Conservation (phyloP, 179 eudicot species). For the Patellifolia procumbens region DNA sequence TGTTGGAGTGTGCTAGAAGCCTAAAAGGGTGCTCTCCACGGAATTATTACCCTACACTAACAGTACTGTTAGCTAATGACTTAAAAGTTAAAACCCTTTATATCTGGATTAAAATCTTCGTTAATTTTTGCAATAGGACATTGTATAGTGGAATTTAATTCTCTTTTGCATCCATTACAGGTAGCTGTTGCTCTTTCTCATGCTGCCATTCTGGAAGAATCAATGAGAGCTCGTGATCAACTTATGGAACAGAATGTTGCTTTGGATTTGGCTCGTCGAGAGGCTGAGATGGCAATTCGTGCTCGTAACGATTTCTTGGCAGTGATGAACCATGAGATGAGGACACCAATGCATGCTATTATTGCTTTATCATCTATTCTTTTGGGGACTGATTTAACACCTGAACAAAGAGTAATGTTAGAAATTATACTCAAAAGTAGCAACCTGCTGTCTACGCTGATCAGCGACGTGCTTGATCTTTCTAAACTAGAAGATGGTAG, state of each 20-base stretch:
- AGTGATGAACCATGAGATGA: conserved; percentile 96
- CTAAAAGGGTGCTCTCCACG: not conserved
- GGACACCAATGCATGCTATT: conserved; percentile 91
- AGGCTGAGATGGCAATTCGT: conserved; percentile 79
- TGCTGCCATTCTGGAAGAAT: conserved; percentile 89
- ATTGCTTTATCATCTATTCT: conserved; percentile 76
- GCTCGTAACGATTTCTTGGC: conserved; percentile 89
- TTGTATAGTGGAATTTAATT: conserved; percentile 1
- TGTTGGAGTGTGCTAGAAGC: not conserved
- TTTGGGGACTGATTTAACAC: conserved; percentile 74
- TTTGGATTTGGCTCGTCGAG: conserved; percentile 76
- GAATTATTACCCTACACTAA: not conserved
- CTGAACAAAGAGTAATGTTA: conserved; percentile 83
- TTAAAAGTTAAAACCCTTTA: too few species aligned
- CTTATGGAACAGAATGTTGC: conserved; percentile 83
- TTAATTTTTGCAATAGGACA: not conserved
- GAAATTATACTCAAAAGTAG: conserved; percentile 83
- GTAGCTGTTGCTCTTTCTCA: conserved; percentile 93
- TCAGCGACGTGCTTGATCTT: conserved; percentile 91
- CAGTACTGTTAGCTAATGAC: not conserved
- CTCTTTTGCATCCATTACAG: conserved; percentile 31
- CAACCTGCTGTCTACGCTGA: conserved; percentile 79
- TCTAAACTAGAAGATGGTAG: conserved; percentile 96
- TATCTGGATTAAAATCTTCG: too few species aligned
- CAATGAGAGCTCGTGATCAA: conserved; percentile 80